Percentiles rank a stretch among this genome's conserved stretches.
Evolutionary conservation across 768 basidiomycete species (phyloP).

Genomic region (Termitomyces sp.): DNA sequence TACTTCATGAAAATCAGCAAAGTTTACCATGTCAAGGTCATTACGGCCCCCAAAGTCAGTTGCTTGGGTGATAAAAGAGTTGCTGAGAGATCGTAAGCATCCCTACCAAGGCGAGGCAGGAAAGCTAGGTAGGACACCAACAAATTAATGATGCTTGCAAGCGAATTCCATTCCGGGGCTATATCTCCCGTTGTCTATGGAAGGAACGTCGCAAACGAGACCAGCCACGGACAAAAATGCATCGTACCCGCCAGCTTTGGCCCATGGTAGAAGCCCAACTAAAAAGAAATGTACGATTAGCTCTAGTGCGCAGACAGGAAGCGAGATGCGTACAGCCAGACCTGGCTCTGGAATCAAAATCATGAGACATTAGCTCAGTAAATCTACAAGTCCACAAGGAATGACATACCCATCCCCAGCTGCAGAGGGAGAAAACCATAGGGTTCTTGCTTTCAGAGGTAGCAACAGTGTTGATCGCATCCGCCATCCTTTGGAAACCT

Average conservation of each 20-base stretch:
- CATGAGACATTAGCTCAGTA: background rate
- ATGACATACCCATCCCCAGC: slow-evolving; percentile 55
- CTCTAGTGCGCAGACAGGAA: background rate
- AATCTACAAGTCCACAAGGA: background rate
- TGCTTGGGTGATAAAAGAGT: slow-evolving; percentile 60
- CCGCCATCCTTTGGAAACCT: slow-evolving; percentile 52
- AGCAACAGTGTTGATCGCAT: slow-evolving; percentile 46
- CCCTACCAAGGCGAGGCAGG: background rate
- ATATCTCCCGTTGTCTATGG: slow-evolving; percentile 50
- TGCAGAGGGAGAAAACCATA: slow-evolving; percentile 53
- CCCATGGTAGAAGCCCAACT: slow-evolving; percentile 53
- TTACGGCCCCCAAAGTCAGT: slow-evolving; percentile 64
- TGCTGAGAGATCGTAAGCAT: slow-evolving; percentile 27
- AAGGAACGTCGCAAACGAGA: background rate
- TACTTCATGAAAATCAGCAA: background rate
- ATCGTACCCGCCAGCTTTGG: slow-evolving; percentile 60
- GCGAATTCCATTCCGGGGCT: slow-evolving; percentile 44
- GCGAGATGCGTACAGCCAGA: slow-evolving; percentile 34
- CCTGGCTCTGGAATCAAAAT: slow-evolving; percentile 37
- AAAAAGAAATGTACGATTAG: background rate
- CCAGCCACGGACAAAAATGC: background rate
- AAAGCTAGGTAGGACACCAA: slow-evolving; percentile 16
- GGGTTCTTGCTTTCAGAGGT: slow-evolving; percentile 39
- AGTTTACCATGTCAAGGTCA: slow-evolving; percentile 59
- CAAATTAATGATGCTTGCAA: slow-evolving; percentile 57